Evolutionary conservation across 805 yeast genomes (phyloP), one percentile per base, ranked within the genome.

Genomic region (Brettanomyces naardenensis): DNA sequence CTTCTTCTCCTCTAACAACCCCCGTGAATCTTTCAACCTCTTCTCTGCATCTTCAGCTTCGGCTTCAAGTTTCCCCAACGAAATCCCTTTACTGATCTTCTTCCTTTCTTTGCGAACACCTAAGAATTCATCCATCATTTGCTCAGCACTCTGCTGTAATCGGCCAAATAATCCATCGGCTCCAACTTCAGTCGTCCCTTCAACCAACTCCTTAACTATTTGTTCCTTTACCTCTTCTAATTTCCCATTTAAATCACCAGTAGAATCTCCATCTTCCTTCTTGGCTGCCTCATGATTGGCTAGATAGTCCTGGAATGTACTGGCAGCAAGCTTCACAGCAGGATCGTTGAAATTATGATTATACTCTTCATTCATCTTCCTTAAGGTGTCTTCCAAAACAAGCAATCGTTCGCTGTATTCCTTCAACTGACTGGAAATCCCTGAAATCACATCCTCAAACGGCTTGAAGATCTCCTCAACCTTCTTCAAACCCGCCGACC

Each of bases 301-400:
- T 6, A 58, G 46, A 46, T 71, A 67, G 44, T 73, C 69, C 32
- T 71, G 73, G 52, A 58, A 80, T 0, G 64, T 62, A 15, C 71
- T 63, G 14, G 87, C 78, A 1, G 89, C 78, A 17, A 66, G 71
- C 55, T 86, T 86, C 15, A 89, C 96, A 0, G 89, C 94, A 6
- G 77, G 75, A 59, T 89, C 96, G 53, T 89, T 87, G 61, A 87
- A 75, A 50, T 87, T 82, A 34, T 83, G 85, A 49, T 87, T 85
- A 58, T 83, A 88, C n/a, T 72, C 71, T 3, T 64, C 52, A 6
- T 66, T 56, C 59, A 89, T 63, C 4, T 59, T 58, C 2, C 59
- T 56, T 35, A 86, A 53, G 14, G 82, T 66, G 3, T 39, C 33
- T 43, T 75, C 80, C 40, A 81, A 54, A n/a, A 27, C 20, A 2